Percentiles rank a stretch among this genome's conserved stretches.
These are phyloP conservation scores for Exserohilum turcica DNA, from an alignment of 2,329 filamentous ascomycete species.

Conservation along the genomic window DNA sequence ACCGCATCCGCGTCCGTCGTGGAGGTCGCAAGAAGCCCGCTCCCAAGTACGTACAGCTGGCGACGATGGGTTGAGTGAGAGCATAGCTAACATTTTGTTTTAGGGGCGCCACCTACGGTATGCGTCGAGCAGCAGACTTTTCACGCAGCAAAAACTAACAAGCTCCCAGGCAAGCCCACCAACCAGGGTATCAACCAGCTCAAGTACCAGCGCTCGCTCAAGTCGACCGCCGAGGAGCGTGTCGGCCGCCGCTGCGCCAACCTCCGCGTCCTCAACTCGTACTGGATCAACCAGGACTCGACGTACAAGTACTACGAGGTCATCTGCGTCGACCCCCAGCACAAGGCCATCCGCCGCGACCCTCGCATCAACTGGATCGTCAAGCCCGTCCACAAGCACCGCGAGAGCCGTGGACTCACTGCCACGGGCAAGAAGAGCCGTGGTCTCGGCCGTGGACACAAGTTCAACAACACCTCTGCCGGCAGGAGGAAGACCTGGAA, in stretches of 20 bases:
- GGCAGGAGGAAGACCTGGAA: constrained; percentile 99
- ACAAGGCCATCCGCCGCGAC: constrained; percentile 99
- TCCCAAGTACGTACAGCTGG: constrained; percentile 62
- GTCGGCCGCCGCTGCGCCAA: constrained; percentile 99
- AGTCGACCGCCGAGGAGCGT: constrained; percentile 98
- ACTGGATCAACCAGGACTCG: constrained; percentile 99
- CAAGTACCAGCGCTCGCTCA: constrained; percentile 99
- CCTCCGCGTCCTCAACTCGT: constrained; percentile 98
- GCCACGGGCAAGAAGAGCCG: constrained; percentile 99
- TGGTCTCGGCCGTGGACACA: constrained; percentile 98
- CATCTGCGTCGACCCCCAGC: constrained; percentile 99
- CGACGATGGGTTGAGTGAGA: not conserved
- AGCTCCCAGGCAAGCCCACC: constrained; percentile 88
- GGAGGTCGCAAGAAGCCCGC: constrained; percentile 98
- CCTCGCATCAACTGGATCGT: constrained; percentile 99
- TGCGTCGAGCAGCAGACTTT: constrained; percentile 44
- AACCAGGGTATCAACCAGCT: constrained; percentile 99
- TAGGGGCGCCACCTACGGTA: constrained; percentile 96
- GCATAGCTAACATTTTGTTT: constrained; percentile 34
- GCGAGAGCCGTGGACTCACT: constrained; percentile 95
- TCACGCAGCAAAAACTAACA: constrained; percentile 26
- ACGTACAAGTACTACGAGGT: constrained; percentile 99
- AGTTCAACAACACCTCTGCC: constrained; percentile 97
- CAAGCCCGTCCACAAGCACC: constrained; percentile 99
- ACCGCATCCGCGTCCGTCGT: constrained; percentile 97